Base-by-base conservation (phyloP, 495 filamentous ascomycete genomes). In the Jackrogersella minutella region DNA sequence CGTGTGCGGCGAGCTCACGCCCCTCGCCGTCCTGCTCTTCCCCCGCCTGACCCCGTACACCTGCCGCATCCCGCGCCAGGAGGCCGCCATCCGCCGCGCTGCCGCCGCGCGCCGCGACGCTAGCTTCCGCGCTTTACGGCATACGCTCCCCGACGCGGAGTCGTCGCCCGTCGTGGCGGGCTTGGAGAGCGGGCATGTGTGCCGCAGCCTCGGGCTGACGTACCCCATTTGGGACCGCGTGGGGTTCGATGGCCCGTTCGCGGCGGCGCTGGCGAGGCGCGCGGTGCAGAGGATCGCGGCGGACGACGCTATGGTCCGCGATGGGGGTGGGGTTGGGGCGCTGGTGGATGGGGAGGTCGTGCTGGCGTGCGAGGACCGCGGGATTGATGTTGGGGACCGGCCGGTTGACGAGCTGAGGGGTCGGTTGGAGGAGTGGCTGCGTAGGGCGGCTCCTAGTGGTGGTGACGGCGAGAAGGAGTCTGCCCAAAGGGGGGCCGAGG, bases 1-100 rank as follows among this genome's bases (percentile, higher is more conserved):
- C 0, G 41, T 96, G 34, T 92, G 88, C 72, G 95, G 92, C 2
- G 94, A 97, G 72, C 87, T 95, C 73, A 91, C 92, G 5, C 92
- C 93, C 0, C 64, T 97, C 1, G 73, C 95, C 5, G 82, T 89
- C 0, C 74, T 89, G 4, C 79, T 90, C n/a, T 76, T 93, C 14
- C 86, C 86, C 5, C 78, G 80, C 6, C 75, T 92, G 31, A 89
- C 95, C 11, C 94, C 94, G 0, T 84, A 81, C 56, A 90, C 91
- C 0, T 96, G 93, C 72, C 85, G 92, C 1, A 87, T 97, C 8
- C 95, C 95, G 0, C 73, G 70, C 36, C 94, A 97, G 76, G 70
- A 90, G 0, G 77, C 79, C 11, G 80, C 81, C n/a, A 82, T 90
- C 34, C 76, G 86, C 24, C 61, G 71, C 34, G 75, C 79, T 49